Evolutionary conservation across 352 stramenopile species (phyloP).

Genomic region (Phytophthora tubulina): DNA sequence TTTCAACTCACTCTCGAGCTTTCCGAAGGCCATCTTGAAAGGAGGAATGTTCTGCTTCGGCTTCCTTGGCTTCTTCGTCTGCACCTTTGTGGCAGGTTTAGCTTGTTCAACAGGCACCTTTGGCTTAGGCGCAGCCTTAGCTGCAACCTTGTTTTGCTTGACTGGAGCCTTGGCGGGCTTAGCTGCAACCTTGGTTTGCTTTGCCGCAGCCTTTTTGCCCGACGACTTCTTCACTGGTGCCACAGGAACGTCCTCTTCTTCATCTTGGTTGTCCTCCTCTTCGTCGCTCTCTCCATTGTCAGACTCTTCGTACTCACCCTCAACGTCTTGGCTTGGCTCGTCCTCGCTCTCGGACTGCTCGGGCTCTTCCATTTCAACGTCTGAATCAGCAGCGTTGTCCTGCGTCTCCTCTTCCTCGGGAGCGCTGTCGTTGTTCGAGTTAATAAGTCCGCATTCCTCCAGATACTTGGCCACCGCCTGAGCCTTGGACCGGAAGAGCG

Average conservation of each 20-base stretch:
- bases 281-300: slow-evolving; percentile 12
- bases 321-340: slow-evolving; percentile 9
- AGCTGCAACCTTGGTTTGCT: slow-evolving; percentile 5
- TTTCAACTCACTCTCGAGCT: slow-evolving; percentile 64
- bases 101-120: slow-evolving; percentile 13
- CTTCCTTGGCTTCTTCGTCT: slow-evolving; percentile 27
- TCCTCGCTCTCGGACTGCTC: slow-evolving; percentile 29
- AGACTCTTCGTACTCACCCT: slow-evolving; percentile 21
- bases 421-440: slow-evolving; percentile 6
- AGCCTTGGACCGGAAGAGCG: slow-evolving; percentile 76
- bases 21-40: slow-evolving; percentile 73
- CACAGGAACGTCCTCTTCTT: slow-evolving; percentile 23
- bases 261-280: slow-evolving; percentile 35
- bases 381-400: slow-evolving; percentile 19
- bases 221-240: slow-evolving; percentile 19
- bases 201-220: slow-evolving; percentile 3
- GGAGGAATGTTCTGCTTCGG: slow-evolving; percentile 43
- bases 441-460: slow-evolving; percentile 41
- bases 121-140: slow-evolving; percentile 6
- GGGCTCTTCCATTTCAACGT: slow-evolving; percentile 41
- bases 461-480: slow-evolving; percentile 72
- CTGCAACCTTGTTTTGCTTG: slow-evolving; percentile 8
- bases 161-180: slow-evolving; percentile 13
- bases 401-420: slow-evolving; percentile 19
- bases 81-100: not conserved